phyloP scores from a whole-genome alignment of 176 grass and related monocot species.

The Juncus effusus region DNA sequence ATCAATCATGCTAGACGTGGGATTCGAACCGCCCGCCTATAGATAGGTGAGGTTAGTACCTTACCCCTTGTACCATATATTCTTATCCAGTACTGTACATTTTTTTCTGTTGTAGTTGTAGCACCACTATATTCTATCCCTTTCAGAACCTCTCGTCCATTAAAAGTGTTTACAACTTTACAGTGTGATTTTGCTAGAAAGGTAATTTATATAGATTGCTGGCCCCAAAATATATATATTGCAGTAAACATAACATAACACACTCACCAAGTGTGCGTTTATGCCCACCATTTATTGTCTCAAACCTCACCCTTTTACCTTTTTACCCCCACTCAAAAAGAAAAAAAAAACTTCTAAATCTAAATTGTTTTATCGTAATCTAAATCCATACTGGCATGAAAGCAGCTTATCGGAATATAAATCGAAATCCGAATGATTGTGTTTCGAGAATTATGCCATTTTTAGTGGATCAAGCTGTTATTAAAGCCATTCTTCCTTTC shows the following conservation, averaged over 20 bases:
- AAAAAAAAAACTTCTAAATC: conserved; percentile 21
- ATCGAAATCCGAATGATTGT: conserved; percentile 27
- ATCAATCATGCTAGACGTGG: too few species aligned
- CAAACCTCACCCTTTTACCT: background rate
- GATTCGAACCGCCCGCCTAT: too few species aligned
- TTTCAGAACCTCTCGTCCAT: conserved; percentile 20
- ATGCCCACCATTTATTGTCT: conserved; percentile 37
- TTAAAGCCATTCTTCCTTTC: conserved; percentile 2
- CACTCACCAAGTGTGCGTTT: conserved; percentile 26
- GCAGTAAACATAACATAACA: conserved; percentile 26
- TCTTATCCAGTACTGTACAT: too few species aligned
- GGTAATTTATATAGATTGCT: conserved; percentile 2
- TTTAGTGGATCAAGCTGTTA: conserved; percentile 28
- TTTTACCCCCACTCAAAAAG: conserved; percentile 20
- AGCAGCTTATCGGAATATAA: conserved; percentile 21
- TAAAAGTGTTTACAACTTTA: conserved; percentile 33
- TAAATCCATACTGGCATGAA: conserved; percentile 27
- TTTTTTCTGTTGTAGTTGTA: too few species aligned
- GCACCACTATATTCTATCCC: conserved; percentile 2
- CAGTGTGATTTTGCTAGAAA: conserved; percentile 23
- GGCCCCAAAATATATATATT: conserved; percentile 14
- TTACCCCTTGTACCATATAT: too few species aligned
- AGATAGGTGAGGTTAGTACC: too few species aligned
- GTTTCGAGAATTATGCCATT: conserved; percentile 20
- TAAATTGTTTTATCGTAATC: conserved; percentile 19